Evolutionary conservation across 768 basidiomycete genomes (phyloP).

Genomic region (Serendipita vermifera): DNA sequence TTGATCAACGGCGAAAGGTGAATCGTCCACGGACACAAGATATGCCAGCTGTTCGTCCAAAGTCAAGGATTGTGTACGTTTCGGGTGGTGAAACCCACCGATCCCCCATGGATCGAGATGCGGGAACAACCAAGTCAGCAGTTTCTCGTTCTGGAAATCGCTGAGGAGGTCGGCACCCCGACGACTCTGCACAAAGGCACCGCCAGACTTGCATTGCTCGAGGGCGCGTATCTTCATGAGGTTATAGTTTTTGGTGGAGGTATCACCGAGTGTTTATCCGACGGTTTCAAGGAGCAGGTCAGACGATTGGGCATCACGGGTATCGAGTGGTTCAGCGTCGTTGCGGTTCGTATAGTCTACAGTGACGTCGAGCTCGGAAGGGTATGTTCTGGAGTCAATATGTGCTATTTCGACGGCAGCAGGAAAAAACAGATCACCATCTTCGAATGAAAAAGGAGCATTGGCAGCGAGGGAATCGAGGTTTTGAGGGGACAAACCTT

Average conservation of each 20-base stretch:
- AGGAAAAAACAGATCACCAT: neutral
- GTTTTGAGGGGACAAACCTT: neutral
- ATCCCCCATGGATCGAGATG: conserved; percentile 27
- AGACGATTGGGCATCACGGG: neutral
- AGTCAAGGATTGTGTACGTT: conserved; percentile 16
- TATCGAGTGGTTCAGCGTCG: neutral
- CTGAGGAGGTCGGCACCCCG: neutral
- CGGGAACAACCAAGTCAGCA: neutral
- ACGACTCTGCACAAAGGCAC: neutral
- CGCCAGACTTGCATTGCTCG: neutral
- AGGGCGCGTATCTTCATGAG: neutral
- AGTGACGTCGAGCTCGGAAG: neutral
- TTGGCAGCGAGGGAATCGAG: neutral
- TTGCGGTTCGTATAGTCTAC: neutral
- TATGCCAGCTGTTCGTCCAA: conserved; percentile 27
- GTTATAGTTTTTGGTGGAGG: neutral
- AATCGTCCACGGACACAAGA: conserved; percentile 23
- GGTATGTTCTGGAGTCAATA: neutral
- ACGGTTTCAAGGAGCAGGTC: neutral
- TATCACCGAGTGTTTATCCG: neutral
- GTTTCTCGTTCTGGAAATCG: neutral
- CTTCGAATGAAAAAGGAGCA: neutral
- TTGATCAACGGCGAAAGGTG: conserved; percentile 27
- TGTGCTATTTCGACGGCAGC: neutral
- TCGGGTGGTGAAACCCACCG: conserved; percentile 30